Base-by-base conservation (phyloP, 495 filamentous ascomycete genomes). In the Xylaria curta region DNA sequence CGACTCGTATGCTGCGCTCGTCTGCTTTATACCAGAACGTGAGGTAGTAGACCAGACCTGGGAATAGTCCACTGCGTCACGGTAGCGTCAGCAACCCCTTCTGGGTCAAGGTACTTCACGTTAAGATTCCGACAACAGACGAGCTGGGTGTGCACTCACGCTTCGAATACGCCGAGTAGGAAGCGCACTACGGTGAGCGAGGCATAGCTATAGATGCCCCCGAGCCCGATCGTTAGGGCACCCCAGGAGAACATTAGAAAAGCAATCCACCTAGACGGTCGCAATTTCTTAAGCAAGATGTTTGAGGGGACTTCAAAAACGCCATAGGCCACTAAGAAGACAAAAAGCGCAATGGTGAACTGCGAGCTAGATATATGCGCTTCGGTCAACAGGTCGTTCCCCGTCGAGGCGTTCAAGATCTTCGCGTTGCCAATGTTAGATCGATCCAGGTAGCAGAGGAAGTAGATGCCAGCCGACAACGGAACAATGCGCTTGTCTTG, bases 21-120 rank as follows among this genome's bases (percentile, higher is more conserved):
- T 80, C 78, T 7, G 81, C 71, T 71, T 81, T 83, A 71, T 85
- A 97, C 90, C 94, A 96, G 80, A 93, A 95, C 0, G 91, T 93
- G 2, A 97, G 84, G 78, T 95, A 96, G 76, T 95, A 93, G 61
- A 91, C 91, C 1, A 97, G 85, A 1, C 94, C 94, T 0, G 92
- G 91, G 76, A 94, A 94, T 1, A 94, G 78, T 1, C 93, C 94
- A 28, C 68, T 70, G 12, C 31, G 40, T 26, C 38, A n/a, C 10
- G 24, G 13, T 17, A 2, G 33, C n/a, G 60, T 70, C 40, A 70
- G 26, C n/a, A 33, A 44, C 54, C 0, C 28, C 15, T 64, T 62
- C 85, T 83, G 36, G 36, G 8, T 38, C 36, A 38, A 66, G 12
- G 10, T 12, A 13, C 71, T 89, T 80, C 40, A 54, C 42, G 7